Evolutionary conservation across 805 yeast species (phyloP).

Genomic region (Komagataella kurtzmanii): DNA sequence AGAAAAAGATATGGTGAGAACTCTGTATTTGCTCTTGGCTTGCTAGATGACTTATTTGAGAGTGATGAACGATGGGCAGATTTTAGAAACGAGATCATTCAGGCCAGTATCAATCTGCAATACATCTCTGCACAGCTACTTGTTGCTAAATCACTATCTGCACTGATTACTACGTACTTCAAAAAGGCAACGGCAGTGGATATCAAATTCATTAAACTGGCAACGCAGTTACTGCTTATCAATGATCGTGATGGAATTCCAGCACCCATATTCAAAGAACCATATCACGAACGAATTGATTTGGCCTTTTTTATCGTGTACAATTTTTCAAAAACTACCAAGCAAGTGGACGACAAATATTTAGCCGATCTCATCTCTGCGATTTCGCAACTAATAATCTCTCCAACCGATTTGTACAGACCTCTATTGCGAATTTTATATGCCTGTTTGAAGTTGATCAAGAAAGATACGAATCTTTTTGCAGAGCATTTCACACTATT

Average conservation of each 20-base stretch:
- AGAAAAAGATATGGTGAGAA: conserved; percentile 36
- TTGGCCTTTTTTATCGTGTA: conserved; percentile 43
- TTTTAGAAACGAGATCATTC: conserved; percentile 34
- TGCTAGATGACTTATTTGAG: conserved; percentile 49
- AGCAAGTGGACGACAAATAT: conserved; percentile 18
- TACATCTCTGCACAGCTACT: conserved; percentile 51
- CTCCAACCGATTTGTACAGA: conserved; percentile 35
- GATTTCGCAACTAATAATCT: conserved; percentile 29
- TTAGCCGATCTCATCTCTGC: conserved; percentile 28
- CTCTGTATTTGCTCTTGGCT: conserved; percentile 41
- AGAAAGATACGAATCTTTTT: conserved; percentile 24
- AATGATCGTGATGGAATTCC: conserved; percentile 39
- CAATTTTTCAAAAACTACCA: conserved; percentile 8
- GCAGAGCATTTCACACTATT: conserved; percentile 37
- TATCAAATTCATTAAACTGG: conserved; percentile 20
- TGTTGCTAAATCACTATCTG: conserved; percentile 68
- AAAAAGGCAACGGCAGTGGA: conserved; percentile 33
- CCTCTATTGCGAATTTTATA: conserved; percentile 48
- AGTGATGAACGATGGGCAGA: conserved; percentile 30
- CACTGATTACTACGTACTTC: conserved; percentile 55
- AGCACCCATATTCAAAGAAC: conserved; percentile 29
- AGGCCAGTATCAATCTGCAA: conserved; percentile 52
- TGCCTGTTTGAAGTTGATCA: conserved; percentile 30
- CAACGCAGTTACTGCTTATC: conserved; percentile 34
- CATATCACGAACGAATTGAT: conserved; percentile 53